Conservation (phyloP, 768 basidiomycete genomes). For the Rickenella mellea region DNA sequence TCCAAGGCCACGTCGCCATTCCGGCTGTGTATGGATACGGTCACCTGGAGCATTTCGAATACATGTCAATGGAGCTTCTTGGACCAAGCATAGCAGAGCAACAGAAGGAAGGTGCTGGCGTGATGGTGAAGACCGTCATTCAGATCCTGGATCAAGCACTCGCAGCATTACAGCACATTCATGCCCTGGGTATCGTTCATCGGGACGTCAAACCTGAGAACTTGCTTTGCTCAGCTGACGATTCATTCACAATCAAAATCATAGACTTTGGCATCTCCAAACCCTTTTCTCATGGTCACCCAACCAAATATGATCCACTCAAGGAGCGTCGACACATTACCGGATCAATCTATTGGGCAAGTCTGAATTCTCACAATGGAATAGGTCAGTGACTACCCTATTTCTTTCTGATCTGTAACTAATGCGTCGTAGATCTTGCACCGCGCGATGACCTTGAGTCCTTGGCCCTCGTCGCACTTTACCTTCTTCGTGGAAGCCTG, state of each 20-base stretch:
- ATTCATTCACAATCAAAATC: conserved; percentile 17
- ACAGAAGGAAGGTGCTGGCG: conserved; percentile 7
- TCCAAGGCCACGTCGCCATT: conserved; percentile 22
- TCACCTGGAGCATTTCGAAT: conserved; percentile 25
- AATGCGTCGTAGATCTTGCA: conserved; percentile 17
- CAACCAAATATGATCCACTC: conserved; percentile 18
- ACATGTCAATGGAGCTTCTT: conserved; percentile 22
- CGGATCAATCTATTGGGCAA: conserved; percentile 22
- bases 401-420: too few relatives aligned
- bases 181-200: conserved; percentile 22
- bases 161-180: conserved; percentile 22
- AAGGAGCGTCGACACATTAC: conserved; percentile 16
- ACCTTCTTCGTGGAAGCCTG: conserved; percentile 19
- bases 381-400: conserved; percentile 18
- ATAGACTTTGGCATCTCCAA: conserved; percentile 24
- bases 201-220: conserved; percentile 28
- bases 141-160: conserved; percentile 16
- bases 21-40: conserved; percentile 22
- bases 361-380: conserved; percentile 23
- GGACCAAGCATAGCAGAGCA: conserved; percentile 15
- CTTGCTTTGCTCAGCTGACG: conserved; percentile 17
- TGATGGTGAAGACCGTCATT: conserved; percentile 16
- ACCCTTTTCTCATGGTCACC: conserved; percentile 8
- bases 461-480: conserved; percentile 25
- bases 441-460: conserved; percentile 27